Evolutionary conservation across 495 filamentous ascomycete genomes (phyloP), one percentile per base, ranked within the genome.

Genomic region (Friedmanniomyces simplex): DNA sequence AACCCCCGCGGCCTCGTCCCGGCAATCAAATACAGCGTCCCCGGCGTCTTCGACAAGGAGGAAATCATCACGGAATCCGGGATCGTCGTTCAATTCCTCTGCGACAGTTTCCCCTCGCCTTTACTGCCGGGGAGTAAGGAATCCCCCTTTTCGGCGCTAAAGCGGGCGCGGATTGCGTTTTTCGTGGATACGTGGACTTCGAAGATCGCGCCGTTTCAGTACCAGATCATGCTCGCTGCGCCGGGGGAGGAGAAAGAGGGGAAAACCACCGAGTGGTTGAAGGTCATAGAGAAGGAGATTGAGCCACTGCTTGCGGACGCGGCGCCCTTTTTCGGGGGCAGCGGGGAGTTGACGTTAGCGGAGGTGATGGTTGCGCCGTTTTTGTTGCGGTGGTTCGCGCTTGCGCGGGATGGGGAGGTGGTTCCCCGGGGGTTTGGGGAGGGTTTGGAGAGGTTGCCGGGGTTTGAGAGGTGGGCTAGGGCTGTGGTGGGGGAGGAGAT

Each of bases 1-100:
- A 96, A 95, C 72, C 89, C 88, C 0, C 82, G 87, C 46, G 89
- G 89, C 26, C 78, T 89, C 16, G 88, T 95, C 39, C 89, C 89
- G 25, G 72, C 79, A 0, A 64, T 95, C 22, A 79, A 78, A 32
- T 86, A 87, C 72, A 56, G 49, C 51, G 78, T 84, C 59, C 54
- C 54, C 7, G 83, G 81, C 63, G 68, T 79, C 41, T 24, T 68
- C 26, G 42, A 66, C n/a, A 61, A 68, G 16, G 66, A 67, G 18
- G 67, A 69, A 41, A 84, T 91, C 68, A 79, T 95, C 70, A 80
- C 78, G 50, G 89, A 95, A 69, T 82, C 77, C 21, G 82, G 69
- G 50, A 82, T 94, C 52, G 79, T 95, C n/a, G 68, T 82, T 2
- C 82, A 85, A 61, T 94, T 89, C 77, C 76, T 95, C 53, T 82